phyloP scores from a whole-genome alignment of 108 stramenopile species.

The Pseudonitzschia pungens region DNA sequence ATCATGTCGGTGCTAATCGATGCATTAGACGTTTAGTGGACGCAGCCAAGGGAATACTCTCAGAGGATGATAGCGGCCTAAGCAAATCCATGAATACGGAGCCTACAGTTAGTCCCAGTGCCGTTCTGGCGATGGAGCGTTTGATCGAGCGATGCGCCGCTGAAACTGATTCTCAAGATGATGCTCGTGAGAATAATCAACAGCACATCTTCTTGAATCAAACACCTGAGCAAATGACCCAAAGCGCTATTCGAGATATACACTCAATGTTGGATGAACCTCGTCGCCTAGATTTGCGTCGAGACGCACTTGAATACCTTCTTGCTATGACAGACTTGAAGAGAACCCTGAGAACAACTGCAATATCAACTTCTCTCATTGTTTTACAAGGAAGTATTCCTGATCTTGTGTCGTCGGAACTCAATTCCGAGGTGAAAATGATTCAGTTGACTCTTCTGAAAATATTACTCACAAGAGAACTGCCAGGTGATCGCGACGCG shows the following conservation, averaged over 20 bases:
- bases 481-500: slow-evolving; percentile 21
- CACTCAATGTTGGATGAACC: not conserved
- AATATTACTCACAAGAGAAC: slow-evolving; percentile 17
- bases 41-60: slow-evolving; percentile 12
- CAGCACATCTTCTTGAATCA: not conserved
- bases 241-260: slow-evolving; percentile 13
- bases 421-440: not conserved
- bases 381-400: slow-evolving; percentile 16
- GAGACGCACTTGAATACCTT: slow-evolving; percentile 12
- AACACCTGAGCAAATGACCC: slow-evolving; percentile 9
- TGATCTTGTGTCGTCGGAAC: not conserved
- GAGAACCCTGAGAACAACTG: slow-evolving; percentile 11
- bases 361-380: slow-evolving; percentile 7
- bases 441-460: slow-evolving; percentile 20
- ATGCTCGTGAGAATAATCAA: not conserved
- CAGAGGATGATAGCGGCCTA: not conserved
- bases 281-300: slow-evolving; percentile 14
- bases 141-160: slow-evolving; percentile 8
- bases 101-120: not conserved
- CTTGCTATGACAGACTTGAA: slow-evolving; percentile 21
- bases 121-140: not conserved
- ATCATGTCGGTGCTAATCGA: slow-evolving; percentile 7
- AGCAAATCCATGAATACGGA: not conserved
- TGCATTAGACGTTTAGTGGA: slow-evolving; percentile 14
- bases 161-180: not conserved